Base-by-base conservation (phyloP, 768 basidiomycete species). In the Suillus hirtellus region DNA sequence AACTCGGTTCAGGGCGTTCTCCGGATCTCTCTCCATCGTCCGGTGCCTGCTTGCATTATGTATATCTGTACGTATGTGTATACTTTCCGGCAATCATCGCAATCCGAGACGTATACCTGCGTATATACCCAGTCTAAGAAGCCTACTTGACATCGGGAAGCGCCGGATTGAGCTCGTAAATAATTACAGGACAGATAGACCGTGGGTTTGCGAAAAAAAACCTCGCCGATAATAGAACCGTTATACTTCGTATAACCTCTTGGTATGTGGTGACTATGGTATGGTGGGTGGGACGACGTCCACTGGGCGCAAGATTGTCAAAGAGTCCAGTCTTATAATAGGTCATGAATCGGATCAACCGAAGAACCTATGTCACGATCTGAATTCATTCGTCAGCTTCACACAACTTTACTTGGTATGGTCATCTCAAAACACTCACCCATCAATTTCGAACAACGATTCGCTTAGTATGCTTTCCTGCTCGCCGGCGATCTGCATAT, bases 391-490 rank as follows among this genome's bases (percentile, higher is more conserved):
- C 5, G 47, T 53, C 52, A 64, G 43, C 54, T n/a, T 21, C 37
- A 31, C 31, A 31, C 31, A 31, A 31, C 31, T 31, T 31, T 31
- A 31, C 31, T 31, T 31, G 31, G 31, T 31, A 6, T 31, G 31
- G 31, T 31, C 31, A 37, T 37, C 35, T 37, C 35, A 2, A 24
- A 27, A 27, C 27, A 27, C 35, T 46, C 31, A 63, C 12, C 31
- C 19, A 64, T 74, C 63, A 77, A 44, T 47, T 65, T 54, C 84
- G 77, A 63, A 89, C 85, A 65, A 92, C 85, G 40, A 92, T 86
- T 60, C 90, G 84, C 70, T 80, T 82, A 27, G 90, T 92, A 72
- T 92, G 90, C 73, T 93, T 93, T 58, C 90, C 90, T 59, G 90
- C 90, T 62, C 90, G 80, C 61, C 90, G 79, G 27, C 90, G 85